Percentiles rank a stretch among this genome's conserved stretches.
Evolutionary conservation across 1,139 yeast genomes (phyloP).

Genomic region (Taphrina flavorubra): DNA sequence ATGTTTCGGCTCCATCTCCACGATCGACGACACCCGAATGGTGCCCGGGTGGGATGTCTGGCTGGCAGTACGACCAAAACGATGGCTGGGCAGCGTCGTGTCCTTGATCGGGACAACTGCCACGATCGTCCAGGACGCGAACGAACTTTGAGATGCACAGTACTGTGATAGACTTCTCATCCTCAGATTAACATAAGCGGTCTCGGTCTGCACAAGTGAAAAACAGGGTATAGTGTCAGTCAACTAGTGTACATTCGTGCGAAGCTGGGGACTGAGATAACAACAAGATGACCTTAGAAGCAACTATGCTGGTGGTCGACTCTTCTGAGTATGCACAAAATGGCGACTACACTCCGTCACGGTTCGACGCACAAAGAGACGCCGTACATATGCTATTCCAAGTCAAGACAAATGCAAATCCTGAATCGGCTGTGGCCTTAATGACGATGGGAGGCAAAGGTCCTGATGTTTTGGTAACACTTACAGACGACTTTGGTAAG

Average conservation of each 20-base stretch:
- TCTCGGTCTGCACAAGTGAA: not conserved
- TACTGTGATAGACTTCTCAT: not conserved
- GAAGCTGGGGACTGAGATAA: not conserved
- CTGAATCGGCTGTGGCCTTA: conserved; percentile 92
- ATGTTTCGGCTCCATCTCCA: not conserved
- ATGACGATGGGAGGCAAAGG: conserved; percentile 62
- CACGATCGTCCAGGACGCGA: not conserved
- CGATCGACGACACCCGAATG: not conserved
- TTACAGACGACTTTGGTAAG: conserved; percentile 87
- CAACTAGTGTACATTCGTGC: no score
- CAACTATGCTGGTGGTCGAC: conserved; percentile 60
- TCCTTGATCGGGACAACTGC: not conserved
- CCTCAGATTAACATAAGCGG: not conserved
- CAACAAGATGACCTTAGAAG: conserved; percentile 34
- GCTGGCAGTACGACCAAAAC: not conserved
- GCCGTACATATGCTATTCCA: conserved; percentile 90
- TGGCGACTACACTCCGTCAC: conserved; percentile 87
- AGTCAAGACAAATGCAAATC: conserved; percentile 83
- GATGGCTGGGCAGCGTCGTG: not conserved
- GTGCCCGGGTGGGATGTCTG: not conserved
- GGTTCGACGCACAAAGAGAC: conserved; percentile 92
- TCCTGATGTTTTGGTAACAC: conserved; percentile 84
- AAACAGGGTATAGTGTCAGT: no score
- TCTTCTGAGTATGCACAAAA: conserved; percentile 95
- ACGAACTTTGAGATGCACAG: not conserved